phyloP scores from a whole-genome alignment of 768 basidiomycete species.

The Collybiopsis luxurians region DNA sequence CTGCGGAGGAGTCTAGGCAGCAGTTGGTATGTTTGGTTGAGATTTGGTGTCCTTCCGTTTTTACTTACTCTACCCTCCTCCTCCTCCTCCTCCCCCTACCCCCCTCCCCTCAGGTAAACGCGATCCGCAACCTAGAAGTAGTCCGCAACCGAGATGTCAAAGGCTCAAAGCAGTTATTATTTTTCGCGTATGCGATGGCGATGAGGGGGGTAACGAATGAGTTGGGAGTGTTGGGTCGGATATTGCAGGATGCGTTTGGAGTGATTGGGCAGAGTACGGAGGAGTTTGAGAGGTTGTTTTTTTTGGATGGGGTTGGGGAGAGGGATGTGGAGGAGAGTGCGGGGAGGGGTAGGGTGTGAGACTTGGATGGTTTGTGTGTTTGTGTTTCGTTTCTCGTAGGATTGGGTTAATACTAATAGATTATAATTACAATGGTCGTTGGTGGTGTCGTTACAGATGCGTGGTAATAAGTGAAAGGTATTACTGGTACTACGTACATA shows the following conservation, averaged over 20 bases:
- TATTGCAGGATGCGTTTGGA: conserved; percentile 87
- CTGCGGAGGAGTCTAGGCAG: conserved; percentile 81
- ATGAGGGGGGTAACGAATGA: conserved; percentile 95
- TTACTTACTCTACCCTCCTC: background rate
- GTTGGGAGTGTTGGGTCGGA: conserved; percentile 76
- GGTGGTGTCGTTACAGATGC: too few species aligned
- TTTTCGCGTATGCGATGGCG: conserved; percentile 83
- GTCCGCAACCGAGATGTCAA: conserved; percentile 82
- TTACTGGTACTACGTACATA: too few species aligned
- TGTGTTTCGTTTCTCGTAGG: too few species aligned
- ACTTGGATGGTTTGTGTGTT: too few species aligned
- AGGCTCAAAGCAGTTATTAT: conserved; percentile 82
- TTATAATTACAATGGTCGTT: too few species aligned
- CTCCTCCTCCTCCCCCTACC: background rate
- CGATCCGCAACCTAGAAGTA: conserved; percentile 81
- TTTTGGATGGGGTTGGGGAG: conserved; percentile 33
- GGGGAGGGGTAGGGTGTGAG: background rate
- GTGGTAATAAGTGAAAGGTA: too few species aligned
- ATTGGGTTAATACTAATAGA: too few species aligned
- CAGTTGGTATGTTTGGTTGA: conserved; percentile 71
- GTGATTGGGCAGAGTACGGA: conserved; percentile 81
- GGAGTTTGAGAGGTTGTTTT: conserved; percentile 82
- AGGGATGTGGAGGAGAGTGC: conserved; percentile 20
- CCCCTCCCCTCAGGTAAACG: conserved; percentile 55
- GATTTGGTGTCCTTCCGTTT: background rate